Conservation (phyloP, 2,329 filamentous ascomycete species). For the Cercospora berteroae region DNA sequence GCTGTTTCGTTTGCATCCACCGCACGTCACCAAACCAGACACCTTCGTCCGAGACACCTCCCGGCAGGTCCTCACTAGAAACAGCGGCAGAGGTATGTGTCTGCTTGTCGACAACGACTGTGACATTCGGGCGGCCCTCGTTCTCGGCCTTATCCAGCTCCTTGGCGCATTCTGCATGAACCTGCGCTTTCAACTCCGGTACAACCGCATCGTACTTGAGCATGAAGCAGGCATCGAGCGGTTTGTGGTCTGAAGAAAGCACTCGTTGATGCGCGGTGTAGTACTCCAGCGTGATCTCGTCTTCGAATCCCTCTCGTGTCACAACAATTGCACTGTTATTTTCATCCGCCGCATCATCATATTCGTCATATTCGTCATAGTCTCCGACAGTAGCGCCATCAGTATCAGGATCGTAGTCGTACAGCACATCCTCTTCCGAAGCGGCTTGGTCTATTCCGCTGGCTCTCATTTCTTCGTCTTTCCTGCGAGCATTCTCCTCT, state of each 20-base stretch:
- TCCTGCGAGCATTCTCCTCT: slow-evolving; percentile 64
- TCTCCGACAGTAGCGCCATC: slow-evolving; percentile 61
- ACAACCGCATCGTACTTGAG: slow-evolving; percentile 84
- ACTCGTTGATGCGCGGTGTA: slow-evolving; percentile 89
- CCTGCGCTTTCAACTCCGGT: slow-evolving; percentile 75
- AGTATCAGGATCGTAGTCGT: slow-evolving; percentile 83
- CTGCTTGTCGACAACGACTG: slow-evolving; percentile 68
- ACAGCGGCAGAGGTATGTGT: slow-evolving; percentile 35
- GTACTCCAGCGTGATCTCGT: slow-evolving; percentile 57
- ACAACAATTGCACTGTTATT: slow-evolving; percentile 50
- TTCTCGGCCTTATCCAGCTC: slow-evolving; percentile 91
- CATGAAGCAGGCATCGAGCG: slow-evolving; percentile 76
- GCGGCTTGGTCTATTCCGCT: slow-evolving; percentile 70
- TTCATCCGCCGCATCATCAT: slow-evolving; percentile 49
- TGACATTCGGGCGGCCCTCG: slow-evolving; percentile 70
- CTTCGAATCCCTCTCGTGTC: slow-evolving; percentile 59
- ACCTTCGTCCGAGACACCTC: slow-evolving; percentile 51
- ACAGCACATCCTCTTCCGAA: slow-evolving; percentile 79
- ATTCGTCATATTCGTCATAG: slow-evolving; percentile 55
- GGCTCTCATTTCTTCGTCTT: slow-evolving; percentile 81
- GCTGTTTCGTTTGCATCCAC: slow-evolving; percentile 64
- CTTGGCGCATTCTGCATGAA: slow-evolving; percentile 82
- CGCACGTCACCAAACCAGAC: slow-evolving; percentile 76
- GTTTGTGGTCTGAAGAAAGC: slow-evolving; percentile 93
- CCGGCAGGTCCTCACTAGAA: slow-evolving; percentile 15